These are phyloP conservation scores for Mycena epipterygia DNA, from an alignment of 768 basidiomycete genomes.

Conservation along the genomic window DNA sequence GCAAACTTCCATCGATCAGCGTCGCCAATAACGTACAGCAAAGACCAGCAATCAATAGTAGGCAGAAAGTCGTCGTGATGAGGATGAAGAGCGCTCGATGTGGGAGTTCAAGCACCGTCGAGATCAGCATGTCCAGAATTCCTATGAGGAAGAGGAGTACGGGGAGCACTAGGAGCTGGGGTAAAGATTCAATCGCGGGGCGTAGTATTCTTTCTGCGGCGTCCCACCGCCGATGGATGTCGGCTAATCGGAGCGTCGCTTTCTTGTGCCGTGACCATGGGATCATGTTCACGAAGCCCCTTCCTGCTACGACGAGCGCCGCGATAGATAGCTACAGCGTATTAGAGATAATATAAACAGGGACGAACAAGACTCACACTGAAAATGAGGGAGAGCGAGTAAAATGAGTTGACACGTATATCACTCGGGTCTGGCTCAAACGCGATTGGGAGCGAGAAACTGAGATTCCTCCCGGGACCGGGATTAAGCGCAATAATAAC, in stretches of 20 bases:
- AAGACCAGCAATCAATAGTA: not conserved
- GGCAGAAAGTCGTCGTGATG: not conserved
- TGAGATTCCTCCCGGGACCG: not conserved
- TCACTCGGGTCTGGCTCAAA: slow-evolving; percentile 13
- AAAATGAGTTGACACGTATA: slow-evolving; percentile 22
- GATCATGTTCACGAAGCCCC: slow-evolving; percentile 14
- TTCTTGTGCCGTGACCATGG: slow-evolving; percentile 1
- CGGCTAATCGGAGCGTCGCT: slow-evolving; percentile 1
- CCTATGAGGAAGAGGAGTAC: slow-evolving; percentile 29
- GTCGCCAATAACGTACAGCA: not conserved
- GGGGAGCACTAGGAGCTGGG: slow-evolving; percentile 15
- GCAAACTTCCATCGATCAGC: not conserved
- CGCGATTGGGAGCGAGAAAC: not conserved
- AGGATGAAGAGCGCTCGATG: not conserved
- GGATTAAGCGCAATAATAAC: not conserved
- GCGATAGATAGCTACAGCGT: slow-evolving; percentile 20
- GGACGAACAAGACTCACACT: slow-evolving; percentile 1
- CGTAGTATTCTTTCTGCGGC: slow-evolving; percentile 15
- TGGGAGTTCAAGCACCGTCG: not conserved
- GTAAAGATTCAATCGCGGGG: slow-evolving; percentile 4
- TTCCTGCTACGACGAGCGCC: slow-evolving; percentile 24
- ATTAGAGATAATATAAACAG: too few species aligned
- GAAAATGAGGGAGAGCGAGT: slow-evolving; percentile 29
- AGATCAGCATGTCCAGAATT: slow-evolving; percentile 16
- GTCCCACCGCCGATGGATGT: slow-evolving; percentile 22